Evolutionary conservation across 345 rosid genomes (phyloP).

Genomic region (Erucastrum elatum): DNA sequence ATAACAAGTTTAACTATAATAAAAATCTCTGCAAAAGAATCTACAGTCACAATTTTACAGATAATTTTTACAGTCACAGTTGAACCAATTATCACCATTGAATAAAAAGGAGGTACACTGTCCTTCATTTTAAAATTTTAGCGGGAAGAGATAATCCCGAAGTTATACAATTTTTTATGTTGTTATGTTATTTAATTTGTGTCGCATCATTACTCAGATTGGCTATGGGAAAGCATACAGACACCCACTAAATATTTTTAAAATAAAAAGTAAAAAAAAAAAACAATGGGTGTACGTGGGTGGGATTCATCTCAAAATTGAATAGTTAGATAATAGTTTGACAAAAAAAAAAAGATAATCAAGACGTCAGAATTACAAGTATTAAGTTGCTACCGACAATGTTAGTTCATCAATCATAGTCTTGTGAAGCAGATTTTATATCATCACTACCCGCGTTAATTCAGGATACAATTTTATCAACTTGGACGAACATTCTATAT

Average conservation of each 20-base stretch:
- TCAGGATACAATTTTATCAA: conserved; percentile 1
- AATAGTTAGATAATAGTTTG: not conserved
- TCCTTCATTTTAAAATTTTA: no score
- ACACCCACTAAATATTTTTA: not conserved
- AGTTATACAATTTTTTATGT: not conserved
- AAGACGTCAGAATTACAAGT: not conserved
- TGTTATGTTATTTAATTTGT: not conserved
- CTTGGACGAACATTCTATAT: not conserved
- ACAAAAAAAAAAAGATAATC: not conserved
- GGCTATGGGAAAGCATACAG: not conserved
- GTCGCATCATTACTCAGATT: not conserved
- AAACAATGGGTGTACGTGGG: not conserved
- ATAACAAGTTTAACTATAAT: no score
- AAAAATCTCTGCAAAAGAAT: no score
- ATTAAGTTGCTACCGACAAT: conserved; percentile 29
- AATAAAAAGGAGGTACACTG: no score
- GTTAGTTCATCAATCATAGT: not conserved
- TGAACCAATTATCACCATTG: no score
- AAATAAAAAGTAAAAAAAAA: not conserved
- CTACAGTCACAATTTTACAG: no score
- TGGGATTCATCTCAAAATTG: not conserved
- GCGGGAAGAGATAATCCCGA: no score
- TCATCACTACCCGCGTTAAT: conserved; percentile 13
- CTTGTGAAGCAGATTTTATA: conserved; percentile 2
- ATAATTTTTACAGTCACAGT: no score